Evolutionary conservation across 331 rosid species (phyloP), one percentile per base, ranked within the genome.

Genomic region (Arachis monticola): DNA sequence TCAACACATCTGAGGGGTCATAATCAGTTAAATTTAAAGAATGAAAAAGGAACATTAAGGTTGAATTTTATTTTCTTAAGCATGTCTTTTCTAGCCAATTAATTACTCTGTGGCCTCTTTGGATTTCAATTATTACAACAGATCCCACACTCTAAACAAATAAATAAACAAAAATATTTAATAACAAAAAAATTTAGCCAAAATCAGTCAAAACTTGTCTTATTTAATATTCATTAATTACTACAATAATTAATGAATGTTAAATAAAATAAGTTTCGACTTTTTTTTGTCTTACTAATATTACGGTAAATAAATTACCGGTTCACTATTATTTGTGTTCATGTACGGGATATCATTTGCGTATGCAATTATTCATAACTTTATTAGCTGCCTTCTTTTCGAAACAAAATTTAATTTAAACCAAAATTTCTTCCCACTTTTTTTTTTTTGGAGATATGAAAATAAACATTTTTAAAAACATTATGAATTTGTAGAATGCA

Each of bases 1-100:
- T 22, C 51, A 52, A 64, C 46, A 64, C 46, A 63, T 75, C 58
- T 52, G 40, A 52, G 3, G 59, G 22, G 22, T 55, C 73, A 56
- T 17, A 45, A 45, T 75, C 60, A 47, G 47, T 32, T 35, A 9
- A 31, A 3, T 73, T 73, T 48, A 7, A 69, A 50, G 32, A 60
- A 27, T 12, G 7, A 6, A 11, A 53, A 65, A 30, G 35, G 41
- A 40, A 10, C 4, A 8, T 62, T 41, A 30, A 64, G 53, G 48
- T 38, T 10, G 8, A 10, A 38, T 38, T 38, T 38, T 38, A 38
- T 63, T 40, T 10, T 3, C 10, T 10, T 69, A 12, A 52, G 14
- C 4, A 35, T 69, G 50, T 35, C 51, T 11, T 67, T 50, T 50
- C 30, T 61, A 35, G 45, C 27, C 13, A 61, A 35, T 31, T 31